phyloP scores from a whole-genome alignment of 2,329 filamentous ascomycete genomes.

The Didymosphaeria variabile region DNA sequence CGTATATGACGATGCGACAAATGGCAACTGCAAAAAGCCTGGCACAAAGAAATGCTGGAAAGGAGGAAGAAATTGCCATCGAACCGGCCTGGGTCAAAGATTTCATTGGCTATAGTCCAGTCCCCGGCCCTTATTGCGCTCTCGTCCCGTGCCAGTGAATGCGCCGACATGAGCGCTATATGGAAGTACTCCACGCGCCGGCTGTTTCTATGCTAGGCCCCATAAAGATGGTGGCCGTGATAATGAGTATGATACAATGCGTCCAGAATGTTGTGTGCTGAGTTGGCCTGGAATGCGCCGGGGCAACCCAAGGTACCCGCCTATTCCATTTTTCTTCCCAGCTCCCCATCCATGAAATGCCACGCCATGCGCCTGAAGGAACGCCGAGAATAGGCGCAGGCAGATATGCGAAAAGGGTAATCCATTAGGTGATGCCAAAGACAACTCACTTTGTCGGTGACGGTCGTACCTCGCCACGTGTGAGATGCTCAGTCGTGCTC shows the following conservation, averaged over 20 bases:
- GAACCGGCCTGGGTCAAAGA: slow-evolving; percentile 26
- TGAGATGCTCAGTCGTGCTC: slow-evolving; percentile 43
- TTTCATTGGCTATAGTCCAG: slow-evolving; percentile 30
- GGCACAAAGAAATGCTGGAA: slow-evolving; percentile 15
- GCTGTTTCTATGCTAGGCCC: slow-evolving; percentile 19
- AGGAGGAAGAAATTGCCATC: slow-evolving; percentile 36
- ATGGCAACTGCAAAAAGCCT: slow-evolving; percentile 10
- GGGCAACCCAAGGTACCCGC: slow-evolving; percentile 2
- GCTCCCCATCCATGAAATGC: background rate
- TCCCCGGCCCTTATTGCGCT: slow-evolving; percentile 23
- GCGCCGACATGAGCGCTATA: slow-evolving; percentile 13
- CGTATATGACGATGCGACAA: slow-evolving; percentile 12
- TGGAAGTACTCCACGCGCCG: slow-evolving; percentile 14
- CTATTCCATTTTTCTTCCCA: slow-evolving; percentile 3
- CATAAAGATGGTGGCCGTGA: slow-evolving; percentile 12
- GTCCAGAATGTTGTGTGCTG: background rate
- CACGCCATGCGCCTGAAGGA: slow-evolving; percentile 1
- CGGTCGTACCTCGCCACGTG: slow-evolving; percentile 6
- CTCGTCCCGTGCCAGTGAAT: slow-evolving; percentile 21
- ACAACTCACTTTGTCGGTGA: slow-evolving; percentile 4
- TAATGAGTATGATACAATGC: slow-evolving; percentile 18
- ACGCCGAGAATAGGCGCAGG: background rate
- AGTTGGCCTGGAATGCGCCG: slow-evolving; percentile 6
- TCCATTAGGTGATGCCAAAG: background rate
- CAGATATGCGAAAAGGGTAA: slow-evolving; percentile 4